These are phyloP conservation scores for Gnetum montanum DNA, from an alignment of 75 land plant species.

Conservation along the genomic window DNA sequence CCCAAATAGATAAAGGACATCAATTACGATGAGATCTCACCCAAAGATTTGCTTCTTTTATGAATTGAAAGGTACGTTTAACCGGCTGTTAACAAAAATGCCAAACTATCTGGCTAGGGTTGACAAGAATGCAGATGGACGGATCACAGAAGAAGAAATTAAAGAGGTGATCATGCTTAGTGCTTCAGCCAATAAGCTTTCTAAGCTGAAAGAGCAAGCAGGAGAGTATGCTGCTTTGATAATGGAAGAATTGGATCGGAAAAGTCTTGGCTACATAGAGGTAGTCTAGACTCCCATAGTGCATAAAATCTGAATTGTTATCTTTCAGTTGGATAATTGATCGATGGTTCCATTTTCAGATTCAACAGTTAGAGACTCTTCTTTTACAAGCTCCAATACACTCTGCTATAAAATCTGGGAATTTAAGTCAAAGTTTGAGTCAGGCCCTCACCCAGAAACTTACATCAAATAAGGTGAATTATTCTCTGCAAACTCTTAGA, in stretches of 20 bases:
- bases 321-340: not conserved
- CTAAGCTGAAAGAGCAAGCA: conserved; percentile 57
- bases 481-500: conserved; percentile 11
- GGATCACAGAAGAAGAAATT: conserved; percentile 54
- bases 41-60: no score
- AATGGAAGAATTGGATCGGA: conserved; percentile 45
- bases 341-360: not conserved
- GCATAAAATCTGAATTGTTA: not conserved
- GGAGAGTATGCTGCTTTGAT: conserved; percentile 54
- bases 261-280: conserved; percentile 46
- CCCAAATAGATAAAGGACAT: no score
- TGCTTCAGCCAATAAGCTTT: conserved; percentile 54
- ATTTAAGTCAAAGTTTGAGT: conserved; percentile 34
- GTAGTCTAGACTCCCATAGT: conserved; percentile 10
- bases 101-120: no score
- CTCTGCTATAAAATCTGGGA: conserved; percentile 11
- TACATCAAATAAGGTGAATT: conserved; percentile 14
- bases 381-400: conserved; percentile 50
- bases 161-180: conserved; percentile 62
- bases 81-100: no score
- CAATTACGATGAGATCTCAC: no score
- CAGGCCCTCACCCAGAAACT: conserved; percentile 49
- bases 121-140: conserved; percentile 60
- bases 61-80: no score
- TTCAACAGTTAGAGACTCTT: conserved; percentile 40